phyloP scores from a whole-genome alignment of 257 asterid species.

The Pogostemon cablin region DNA sequence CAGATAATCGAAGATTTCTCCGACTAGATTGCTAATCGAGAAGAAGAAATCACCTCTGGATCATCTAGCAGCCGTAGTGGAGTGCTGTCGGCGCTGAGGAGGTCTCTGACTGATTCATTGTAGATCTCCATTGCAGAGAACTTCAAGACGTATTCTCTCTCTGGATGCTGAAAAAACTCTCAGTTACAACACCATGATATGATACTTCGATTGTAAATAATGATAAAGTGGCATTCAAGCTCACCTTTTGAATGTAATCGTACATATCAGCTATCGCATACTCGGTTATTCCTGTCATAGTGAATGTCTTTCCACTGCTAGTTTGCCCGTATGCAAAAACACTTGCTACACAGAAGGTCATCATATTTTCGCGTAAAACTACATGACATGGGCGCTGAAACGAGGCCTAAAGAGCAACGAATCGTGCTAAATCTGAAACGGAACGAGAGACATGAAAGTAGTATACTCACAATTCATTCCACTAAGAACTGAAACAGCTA shows the following conservation, averaged over 20 bases:
- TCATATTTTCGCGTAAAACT: neutral
- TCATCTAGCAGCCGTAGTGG: conserved; percentile 91
- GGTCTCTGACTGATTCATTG: conserved; percentile 94
- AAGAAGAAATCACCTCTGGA: conserved; percentile 70
- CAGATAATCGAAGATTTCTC: conserved; percentile 20
- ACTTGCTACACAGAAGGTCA: conserved; percentile 59
- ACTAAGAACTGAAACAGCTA: conserved; percentile 79
- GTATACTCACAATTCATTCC: conserved; percentile 80
- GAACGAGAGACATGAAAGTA: neutral
- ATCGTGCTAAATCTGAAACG: conserved; percentile 7
- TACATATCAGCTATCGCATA: conserved; percentile 85
- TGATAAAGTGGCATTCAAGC: neutral
- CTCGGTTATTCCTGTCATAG: conserved; percentile 93
- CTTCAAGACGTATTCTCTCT: conserved; percentile 71
- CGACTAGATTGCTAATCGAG: neutral
- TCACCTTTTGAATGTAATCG: conserved; percentile 75
- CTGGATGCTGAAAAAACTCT: conserved; percentile 62
- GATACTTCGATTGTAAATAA: neutral
- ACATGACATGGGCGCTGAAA: neutral
- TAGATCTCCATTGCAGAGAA: conserved; percentile 97
- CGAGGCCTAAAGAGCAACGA: neutral
- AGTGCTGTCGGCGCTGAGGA: conserved; percentile 64
- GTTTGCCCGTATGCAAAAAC: conserved; percentile 97
- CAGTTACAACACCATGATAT: conserved; percentile 11
- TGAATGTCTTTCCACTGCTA: conserved; percentile 95